phyloP scores from a whole-genome alignment of 176 grass and related monocot species.

The Carex pumila region DNA sequence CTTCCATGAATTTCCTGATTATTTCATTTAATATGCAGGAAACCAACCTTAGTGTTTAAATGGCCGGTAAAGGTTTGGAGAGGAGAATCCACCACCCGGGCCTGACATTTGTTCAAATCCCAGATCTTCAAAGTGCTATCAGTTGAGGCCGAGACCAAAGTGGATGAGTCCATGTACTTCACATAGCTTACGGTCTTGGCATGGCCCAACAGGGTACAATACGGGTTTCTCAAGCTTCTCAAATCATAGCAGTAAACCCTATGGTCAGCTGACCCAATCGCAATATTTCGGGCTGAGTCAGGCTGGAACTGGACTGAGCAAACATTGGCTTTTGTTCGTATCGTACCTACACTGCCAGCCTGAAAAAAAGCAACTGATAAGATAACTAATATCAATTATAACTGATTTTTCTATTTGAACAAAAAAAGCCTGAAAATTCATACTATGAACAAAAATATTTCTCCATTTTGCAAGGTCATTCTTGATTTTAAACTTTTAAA shows the following conservation, averaged over 20 bases:
- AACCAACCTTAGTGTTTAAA: conserved; percentile 87
- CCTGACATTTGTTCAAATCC: conserved; percentile 53
- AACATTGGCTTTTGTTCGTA: conserved; percentile 90
- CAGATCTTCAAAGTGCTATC: conserved; percentile 89
- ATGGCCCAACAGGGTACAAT: conserved; percentile 62
- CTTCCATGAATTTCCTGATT: neutral
- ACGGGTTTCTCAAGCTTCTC: conserved; percentile 66
- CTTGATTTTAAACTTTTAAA: neutral
- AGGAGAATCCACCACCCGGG: conserved; percentile 50
- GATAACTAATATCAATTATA: conserved; percentile 36
- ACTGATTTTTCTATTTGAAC: neutral
- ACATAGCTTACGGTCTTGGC: conserved; percentile 95
- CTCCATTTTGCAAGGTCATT: neutral
- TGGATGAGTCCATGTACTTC: conserved; percentile 74
- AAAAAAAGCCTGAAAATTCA: no score
- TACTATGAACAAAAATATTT: neutral
- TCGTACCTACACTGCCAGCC: conserved; percentile 83
- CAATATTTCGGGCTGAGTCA: conserved; percentile 61
- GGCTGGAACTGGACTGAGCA: conserved; percentile 96
- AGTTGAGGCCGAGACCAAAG: conserved; percentile 73
- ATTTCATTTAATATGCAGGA: neutral
- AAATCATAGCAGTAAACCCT: conserved; percentile 97
- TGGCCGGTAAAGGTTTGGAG: conserved; percentile 87
- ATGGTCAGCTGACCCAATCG: conserved; percentile 92
- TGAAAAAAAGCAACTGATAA: conserved; percentile 35